phyloP scores from a whole-genome alignment of 1,284 basidiomycete species.

The Exobasidium rhododendri region DNA sequence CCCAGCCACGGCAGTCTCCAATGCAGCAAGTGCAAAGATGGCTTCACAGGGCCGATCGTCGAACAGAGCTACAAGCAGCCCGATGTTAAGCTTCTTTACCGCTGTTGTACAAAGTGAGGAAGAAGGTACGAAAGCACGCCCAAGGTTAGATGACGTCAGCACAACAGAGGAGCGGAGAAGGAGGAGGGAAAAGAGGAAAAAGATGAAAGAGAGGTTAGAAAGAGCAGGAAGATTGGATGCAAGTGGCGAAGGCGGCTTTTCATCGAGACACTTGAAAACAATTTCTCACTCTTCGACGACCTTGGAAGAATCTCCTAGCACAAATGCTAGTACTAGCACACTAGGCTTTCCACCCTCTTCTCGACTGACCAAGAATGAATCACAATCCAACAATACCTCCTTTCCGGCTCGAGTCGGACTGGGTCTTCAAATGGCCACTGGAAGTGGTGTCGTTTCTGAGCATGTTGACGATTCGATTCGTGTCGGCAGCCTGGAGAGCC shows the following conservation, averaged over 20 bases:
- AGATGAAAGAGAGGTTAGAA: conserved; percentile 10
- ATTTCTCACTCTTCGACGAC: background rate
- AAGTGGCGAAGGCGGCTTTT: background rate
- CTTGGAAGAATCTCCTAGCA: background rate
- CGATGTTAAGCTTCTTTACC: conserved; percentile 18
- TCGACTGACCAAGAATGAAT: background rate
- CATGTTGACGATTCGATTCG: background rate
- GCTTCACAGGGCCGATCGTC: background rate
- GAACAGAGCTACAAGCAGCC: conserved; percentile 1
- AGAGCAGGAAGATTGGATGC: background rate
- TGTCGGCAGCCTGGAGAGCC: background rate
- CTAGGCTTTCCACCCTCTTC: background rate
- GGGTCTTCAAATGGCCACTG: background rate
- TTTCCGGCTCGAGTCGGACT: background rate
- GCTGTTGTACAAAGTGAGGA: conserved; percentile 13
- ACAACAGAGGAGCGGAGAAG: conserved; percentile 12
- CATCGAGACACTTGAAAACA: background rate
- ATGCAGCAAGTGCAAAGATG: background rate
- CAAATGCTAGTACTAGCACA: background rate
- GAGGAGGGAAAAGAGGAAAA: conserved; percentile 11
- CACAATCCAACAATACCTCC: background rate
- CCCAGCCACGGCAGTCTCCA: background rate
- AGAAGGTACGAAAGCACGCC: background rate
- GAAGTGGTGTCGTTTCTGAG: background rate
- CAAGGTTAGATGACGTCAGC: conserved; percentile 13